A percentile compares a stretch with the other conserved stretches of the same genome.
Conservation (phyloP, 2,329 filamentous ascomycete species). For the Mycocentrospora acerina region DNA sequence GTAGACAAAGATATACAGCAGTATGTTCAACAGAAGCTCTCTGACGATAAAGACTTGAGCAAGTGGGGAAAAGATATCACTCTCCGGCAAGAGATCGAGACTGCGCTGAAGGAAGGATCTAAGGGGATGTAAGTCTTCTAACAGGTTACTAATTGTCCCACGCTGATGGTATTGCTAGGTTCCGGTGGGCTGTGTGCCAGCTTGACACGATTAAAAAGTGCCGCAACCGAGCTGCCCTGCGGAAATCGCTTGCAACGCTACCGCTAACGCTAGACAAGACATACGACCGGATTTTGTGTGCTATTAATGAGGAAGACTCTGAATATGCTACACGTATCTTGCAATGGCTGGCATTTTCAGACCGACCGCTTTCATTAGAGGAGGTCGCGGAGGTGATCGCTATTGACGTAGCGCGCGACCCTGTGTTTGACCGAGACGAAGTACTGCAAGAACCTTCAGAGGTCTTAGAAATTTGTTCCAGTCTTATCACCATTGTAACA, state of each 20-base stretch:
- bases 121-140: conserved; percentile 13
- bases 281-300: conserved; percentile 16
- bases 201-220: conserved; percentile 13
- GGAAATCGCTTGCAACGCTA: conserved; percentile 10
- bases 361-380: conserved; percentile 8
- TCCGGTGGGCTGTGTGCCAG: conserved; percentile 18
- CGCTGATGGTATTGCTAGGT: conserved; percentile 13
- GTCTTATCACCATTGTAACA: conserved; percentile 22
- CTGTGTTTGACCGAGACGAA: conserved; percentile 28
- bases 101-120: conserved; percentile 22
- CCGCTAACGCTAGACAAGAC: conserved; percentile 17
- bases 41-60: conserved; percentile 21
- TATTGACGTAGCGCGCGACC: conserved; percentile 15
- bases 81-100: conserved; percentile 23
- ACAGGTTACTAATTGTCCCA: neutral
- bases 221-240: conserved; percentile 5
- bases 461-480: conserved; percentile 23
- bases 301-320: conserved; percentile 7
- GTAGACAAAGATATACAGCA: conserved; percentile 23
- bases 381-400: conserved; percentile 13
- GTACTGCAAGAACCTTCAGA: conserved; percentile 29
- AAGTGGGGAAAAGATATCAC: conserved; percentile 21
- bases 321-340: conserved; percentile 13
- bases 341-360: conserved; percentile 13
- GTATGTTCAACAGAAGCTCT: conserved; percentile 33